These are phyloP conservation scores for Gymnopilus dilepis DNA, from an alignment of 768 basidiomycete species.

Conservation along the genomic window DNA sequence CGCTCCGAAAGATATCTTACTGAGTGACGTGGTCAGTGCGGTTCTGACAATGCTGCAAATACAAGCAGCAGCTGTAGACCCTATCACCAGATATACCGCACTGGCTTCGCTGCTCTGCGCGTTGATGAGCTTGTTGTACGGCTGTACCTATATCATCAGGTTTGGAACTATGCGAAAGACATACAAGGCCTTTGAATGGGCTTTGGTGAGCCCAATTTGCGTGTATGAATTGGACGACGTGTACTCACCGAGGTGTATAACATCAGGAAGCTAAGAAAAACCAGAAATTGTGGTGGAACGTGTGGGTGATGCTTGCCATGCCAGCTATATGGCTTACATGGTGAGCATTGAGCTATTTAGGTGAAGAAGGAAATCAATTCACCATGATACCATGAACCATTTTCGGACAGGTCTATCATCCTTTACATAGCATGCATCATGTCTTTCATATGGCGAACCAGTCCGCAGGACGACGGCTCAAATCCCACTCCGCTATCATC, in stretches of 20 bases:
- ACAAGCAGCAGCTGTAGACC: constrained; percentile 46
- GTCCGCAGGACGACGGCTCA: constrained; percentile 39
- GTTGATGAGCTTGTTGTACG: constrained; percentile 62
- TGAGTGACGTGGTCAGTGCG: constrained; percentile 24
- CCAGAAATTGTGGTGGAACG: constrained; percentile 51
- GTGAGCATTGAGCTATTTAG: constrained; percentile 30
- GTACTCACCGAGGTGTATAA: too few relatives aligned
- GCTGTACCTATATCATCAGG: constrained; percentile 63
- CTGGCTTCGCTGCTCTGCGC: constrained; percentile 60
- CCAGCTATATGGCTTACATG: constrained; percentile 69
- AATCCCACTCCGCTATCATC: constrained; percentile 14
- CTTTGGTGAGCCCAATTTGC: constrained; percentile 57
- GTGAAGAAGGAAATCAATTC: neutral
- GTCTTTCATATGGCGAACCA: constrained; percentile 62
- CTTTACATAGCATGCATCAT: constrained; percentile 58
- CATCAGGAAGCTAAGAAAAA: constrained; percentile 59
- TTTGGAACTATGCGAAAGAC: constrained; percentile 67
- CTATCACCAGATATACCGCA: constrained; percentile 56
- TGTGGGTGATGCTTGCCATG: constrained; percentile 68
- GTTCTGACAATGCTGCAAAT: constrained; percentile 37
- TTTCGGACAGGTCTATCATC: constrained; percentile 54
- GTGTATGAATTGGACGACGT: too few relatives aligned
- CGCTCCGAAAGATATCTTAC: neutral
- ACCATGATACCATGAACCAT: neutral
- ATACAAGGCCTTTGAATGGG: constrained; percentile 64